Percentiles rank a stretch among this genome's conserved stretches.
Evolutionary conservation across 495 filamentous ascomycete species (phyloP).

Genomic region (Gamarada debralockiae): DNA sequence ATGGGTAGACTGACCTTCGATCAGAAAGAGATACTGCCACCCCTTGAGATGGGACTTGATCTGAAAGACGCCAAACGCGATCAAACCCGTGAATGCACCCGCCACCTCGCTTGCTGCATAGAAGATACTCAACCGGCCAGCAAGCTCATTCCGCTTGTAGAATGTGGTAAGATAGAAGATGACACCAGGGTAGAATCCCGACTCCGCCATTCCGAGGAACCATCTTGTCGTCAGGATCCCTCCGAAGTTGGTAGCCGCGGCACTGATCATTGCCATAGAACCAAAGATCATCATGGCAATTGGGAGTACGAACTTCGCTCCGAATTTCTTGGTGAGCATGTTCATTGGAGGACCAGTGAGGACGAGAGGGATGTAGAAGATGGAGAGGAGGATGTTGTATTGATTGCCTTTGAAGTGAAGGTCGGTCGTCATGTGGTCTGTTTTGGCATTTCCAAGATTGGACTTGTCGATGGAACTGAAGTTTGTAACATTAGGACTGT

Average conservation of each 20-base stretch:
- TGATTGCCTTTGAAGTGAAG: slow-evolving; percentile 55
- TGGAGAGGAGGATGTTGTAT: slow-evolving; percentile 66
- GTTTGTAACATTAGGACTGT: not conserved
- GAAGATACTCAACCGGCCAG: slow-evolving; percentile 72
- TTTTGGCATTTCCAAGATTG: slow-evolving; percentile 69
- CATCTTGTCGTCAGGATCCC: slow-evolving; percentile 64
- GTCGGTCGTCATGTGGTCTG: slow-evolving; percentile 36
- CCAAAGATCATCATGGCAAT: slow-evolving; percentile 55
- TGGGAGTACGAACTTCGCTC: slow-evolving; percentile 57
- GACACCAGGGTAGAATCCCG: slow-evolving; percentile 69
- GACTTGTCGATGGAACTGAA: slow-evolving; percentile 52
- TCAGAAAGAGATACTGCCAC: slow-evolving; percentile 76
- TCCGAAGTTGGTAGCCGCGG: slow-evolving; percentile 55
- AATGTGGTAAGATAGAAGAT: slow-evolving; percentile 54
- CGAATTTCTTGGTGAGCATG: slow-evolving; percentile 63
- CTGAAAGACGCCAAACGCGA: slow-evolving; percentile 75
- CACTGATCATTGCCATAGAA: slow-evolving; percentile 16
- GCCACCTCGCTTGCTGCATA: slow-evolving; percentile 74
- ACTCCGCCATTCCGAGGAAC: slow-evolving; percentile 69
- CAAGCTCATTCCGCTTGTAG: slow-evolving; percentile 73
- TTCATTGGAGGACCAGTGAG: slow-evolving; percentile 43
- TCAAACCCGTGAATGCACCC: slow-evolving; percentile 67
- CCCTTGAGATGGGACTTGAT: slow-evolving; percentile 45
- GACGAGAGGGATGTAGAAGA: slow-evolving; percentile 72
- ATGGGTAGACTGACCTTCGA: slow-evolving; percentile 45